Conservation (phyloP, 208 protist species). For the Trypanosoma boissoni region DNA sequence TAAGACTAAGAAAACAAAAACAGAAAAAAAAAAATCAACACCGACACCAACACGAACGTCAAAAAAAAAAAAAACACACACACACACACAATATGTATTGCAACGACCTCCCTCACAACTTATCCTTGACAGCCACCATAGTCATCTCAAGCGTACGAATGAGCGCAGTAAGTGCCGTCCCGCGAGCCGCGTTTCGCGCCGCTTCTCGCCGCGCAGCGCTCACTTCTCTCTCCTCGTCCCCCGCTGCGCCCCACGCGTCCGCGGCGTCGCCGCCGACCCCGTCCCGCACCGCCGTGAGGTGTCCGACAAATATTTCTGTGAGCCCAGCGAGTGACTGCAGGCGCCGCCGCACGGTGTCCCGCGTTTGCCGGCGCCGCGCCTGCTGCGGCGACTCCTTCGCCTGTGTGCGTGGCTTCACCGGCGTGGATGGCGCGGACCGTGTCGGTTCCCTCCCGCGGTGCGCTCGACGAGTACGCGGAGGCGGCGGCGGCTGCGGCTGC, state of each 20-base stretch:
- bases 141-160: conserved; percentile 22
- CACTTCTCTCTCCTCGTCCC: neutral
- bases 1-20: conserved; percentile 9
- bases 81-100: conserved; percentile 11
- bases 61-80: conserved; percentile 18
- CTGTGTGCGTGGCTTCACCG: conserved; percentile 20
- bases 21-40: conserved; percentile 2
- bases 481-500: too few relatives aligned
- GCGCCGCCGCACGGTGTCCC: conserved; percentile 36
- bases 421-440: neutral
- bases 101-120: conserved; percentile 9
- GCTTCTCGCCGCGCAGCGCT: conserved; percentile 1
- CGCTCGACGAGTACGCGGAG: too few relatives aligned
- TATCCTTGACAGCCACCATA: conserved; percentile 7
- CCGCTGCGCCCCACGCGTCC: neutral
- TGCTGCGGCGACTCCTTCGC: conserved; percentile 18
- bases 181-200: neutral
- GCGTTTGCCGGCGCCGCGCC: conserved; percentile 37
- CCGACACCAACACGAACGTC: neutral
- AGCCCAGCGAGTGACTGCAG: conserved; percentile 34
- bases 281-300: conserved; percentile 33
- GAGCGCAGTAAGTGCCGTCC: conserved; percentile 16
- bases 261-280: neutral
- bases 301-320: conserved; percentile 36
- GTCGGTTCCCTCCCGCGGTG: neutral